These are phyloP conservation scores for Xerocomus minutiporus DNA, from an alignment of 1,284 basidiomycete genomes.

Conservation along the genomic window DNA sequence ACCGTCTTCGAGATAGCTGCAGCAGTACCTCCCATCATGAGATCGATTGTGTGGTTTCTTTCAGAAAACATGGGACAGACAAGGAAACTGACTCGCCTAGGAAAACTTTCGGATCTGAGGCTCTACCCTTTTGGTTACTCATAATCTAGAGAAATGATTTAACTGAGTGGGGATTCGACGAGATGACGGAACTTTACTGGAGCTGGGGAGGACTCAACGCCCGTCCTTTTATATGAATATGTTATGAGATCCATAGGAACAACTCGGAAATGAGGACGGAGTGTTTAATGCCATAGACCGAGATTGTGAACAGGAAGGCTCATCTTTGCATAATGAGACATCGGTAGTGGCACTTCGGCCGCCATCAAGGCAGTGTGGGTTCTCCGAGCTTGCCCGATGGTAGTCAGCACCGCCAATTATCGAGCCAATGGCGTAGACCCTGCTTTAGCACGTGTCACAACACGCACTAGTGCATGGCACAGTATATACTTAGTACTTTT, in stretches of 20 bases:
- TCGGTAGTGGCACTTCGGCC: neutral
- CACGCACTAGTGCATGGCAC: too few relatives aligned
- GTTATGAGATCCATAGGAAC: slow-evolving; percentile 8
- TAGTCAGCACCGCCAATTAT: neutral
- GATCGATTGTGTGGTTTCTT: slow-evolving; percentile 34
- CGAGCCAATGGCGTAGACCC: neutral
- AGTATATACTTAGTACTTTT: too few relatives aligned
- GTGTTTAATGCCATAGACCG: neutral
- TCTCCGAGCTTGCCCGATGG: slow-evolving; percentile 18
- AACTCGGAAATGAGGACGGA: slow-evolving; percentile 10
- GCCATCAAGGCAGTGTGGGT: slow-evolving; percentile 2
- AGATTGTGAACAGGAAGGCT: neutral
- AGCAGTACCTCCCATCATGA: slow-evolving; percentile 49
- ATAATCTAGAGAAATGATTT: slow-evolving; percentile 6
- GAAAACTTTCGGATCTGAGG: slow-evolving; percentile 18
- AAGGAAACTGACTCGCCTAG: slow-evolving; percentile 13
- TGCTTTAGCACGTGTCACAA: neutral
- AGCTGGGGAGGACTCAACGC: neutral
- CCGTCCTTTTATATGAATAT: slow-evolving; percentile 13
- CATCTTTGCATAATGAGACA: neutral
- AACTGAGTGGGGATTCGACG: slow-evolving; percentile 26
- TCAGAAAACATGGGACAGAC: neutral
- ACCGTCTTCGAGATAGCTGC: slow-evolving; percentile 64
- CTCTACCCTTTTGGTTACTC: slow-evolving; percentile 7
- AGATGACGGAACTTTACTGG: neutral